These are phyloP conservation scores for Cicer arietinum DNA, from an alignment of 306 rosid genomes.

Conservation along the genomic window DNA sequence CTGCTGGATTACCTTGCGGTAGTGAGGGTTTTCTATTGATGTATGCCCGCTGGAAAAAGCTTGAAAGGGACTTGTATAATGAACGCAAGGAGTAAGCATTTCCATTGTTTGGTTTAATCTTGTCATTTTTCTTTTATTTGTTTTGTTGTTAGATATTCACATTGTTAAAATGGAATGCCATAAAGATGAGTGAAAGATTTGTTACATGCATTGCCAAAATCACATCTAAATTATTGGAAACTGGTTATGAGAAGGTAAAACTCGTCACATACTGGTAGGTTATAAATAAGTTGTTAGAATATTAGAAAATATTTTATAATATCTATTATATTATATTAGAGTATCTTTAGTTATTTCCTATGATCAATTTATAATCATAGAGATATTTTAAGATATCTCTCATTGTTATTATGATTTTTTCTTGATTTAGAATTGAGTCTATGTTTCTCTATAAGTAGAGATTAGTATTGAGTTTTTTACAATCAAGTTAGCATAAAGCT, in stretches of 20 bases:
- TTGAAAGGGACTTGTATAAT: slow-evolving; percentile 89
- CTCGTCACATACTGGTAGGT: slow-evolving; percentile 3
- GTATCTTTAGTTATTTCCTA: too few species aligned
- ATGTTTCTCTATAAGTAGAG: too few species aligned
- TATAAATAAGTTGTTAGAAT: neutral
- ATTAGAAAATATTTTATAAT: too few species aligned
- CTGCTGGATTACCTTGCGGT: slow-evolving; percentile 98
- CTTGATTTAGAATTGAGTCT: too few species aligned
- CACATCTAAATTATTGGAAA: slow-evolving; percentile 24
- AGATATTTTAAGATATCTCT: too few species aligned
- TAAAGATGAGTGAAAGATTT: slow-evolving; percentile 2
- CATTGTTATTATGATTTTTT: too few species aligned
- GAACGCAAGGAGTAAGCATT: slow-evolving; percentile 91
- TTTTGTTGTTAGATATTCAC: slow-evolving; percentile 32
- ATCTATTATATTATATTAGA: too few species aligned
- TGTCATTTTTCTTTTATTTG: slow-evolving; percentile 16
- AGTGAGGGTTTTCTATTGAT: slow-evolving; percentile 97
- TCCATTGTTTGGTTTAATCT: slow-evolving; percentile 30
- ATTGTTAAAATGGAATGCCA: slow-evolving; percentile 27
- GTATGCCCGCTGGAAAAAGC: slow-evolving; percentile 99
- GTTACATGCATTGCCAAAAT: slow-evolving; percentile 34
- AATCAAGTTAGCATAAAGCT: too few species aligned
- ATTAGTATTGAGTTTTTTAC: too few species aligned
- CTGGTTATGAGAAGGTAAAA: slow-evolving; percentile 35
- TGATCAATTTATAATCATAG: too few species aligned